phyloP scores from a whole-genome alignment of 495 filamentous ascomycete species.

The Penicillium subrubescens region DNA sequence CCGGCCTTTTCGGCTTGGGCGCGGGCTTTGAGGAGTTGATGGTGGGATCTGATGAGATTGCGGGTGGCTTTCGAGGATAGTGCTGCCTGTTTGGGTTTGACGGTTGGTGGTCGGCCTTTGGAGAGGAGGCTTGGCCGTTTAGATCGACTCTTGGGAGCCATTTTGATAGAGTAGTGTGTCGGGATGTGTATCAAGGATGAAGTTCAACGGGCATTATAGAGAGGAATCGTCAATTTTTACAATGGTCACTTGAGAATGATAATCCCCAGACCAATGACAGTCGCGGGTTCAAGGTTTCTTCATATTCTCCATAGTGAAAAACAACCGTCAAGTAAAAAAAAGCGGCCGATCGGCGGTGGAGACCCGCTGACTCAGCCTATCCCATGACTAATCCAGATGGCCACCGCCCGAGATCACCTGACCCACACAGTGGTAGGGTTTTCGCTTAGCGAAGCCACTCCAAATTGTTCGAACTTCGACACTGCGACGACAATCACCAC shows the following conservation, averaged over 20 bases:
- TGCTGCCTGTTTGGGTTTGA: slow-evolving; percentile 50
- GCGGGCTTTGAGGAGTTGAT: slow-evolving; percentile 77
- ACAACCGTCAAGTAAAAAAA: slow-evolving; percentile 2
- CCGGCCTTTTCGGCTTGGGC: slow-evolving; percentile 65
- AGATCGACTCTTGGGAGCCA: slow-evolving; percentile 33
- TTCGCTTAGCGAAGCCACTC: slow-evolving; percentile 50
- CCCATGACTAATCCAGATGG: background rate
- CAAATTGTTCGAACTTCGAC: slow-evolving; percentile 46
- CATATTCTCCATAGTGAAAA: background rate
- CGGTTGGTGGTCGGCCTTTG: slow-evolving; percentile 66
- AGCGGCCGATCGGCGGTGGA: slow-evolving; percentile 7
- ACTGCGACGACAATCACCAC: slow-evolving; percentile 52
- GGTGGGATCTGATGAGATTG: slow-evolving; percentile 79
- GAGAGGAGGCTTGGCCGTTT: slow-evolving; percentile 58
- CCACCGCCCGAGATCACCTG: slow-evolving; percentile 40
- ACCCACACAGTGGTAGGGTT: slow-evolving; percentile 54
- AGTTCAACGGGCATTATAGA: background rate
- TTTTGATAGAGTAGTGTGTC: background rate
- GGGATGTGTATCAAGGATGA: background rate
- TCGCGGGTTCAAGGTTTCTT: background rate
- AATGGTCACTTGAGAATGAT: background rate
- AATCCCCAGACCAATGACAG: background rate
- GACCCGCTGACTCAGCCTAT: slow-evolving; percentile 22
- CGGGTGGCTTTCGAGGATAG: slow-evolving; percentile 81
- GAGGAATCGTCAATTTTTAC: background rate